Evolutionary conservation across 2,329 filamentous ascomycete species (phyloP).

Genomic region (Pseudogymnoascus sp.): DNA sequence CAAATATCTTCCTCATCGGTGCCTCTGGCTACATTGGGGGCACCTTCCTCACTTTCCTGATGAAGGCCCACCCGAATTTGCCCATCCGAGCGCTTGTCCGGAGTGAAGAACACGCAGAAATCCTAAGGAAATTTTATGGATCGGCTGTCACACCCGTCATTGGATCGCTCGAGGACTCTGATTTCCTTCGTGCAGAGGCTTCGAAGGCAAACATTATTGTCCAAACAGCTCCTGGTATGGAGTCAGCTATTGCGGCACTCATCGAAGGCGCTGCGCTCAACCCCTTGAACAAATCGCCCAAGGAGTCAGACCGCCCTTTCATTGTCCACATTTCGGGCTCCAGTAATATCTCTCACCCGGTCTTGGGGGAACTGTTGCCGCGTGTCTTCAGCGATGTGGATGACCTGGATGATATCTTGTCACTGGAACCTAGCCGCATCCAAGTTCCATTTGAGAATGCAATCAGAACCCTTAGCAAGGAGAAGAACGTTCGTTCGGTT

Average conservation of each 20-base stretch:
- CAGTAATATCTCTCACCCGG: neutral
- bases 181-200: neutral
- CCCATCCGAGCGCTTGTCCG: neutral
- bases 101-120: neutral
- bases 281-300: neutral
- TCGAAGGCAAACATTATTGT: neutral
- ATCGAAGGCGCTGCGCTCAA: neutral
- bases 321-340: neutral
- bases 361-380: neutral
- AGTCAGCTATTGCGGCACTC: neutral
- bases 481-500: neutral
- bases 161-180: neutral
- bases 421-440: neutral
- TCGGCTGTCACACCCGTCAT: neutral
- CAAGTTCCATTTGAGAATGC: neutral
- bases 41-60: neutral
- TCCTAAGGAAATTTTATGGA: neutral
- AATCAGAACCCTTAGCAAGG: neutral
- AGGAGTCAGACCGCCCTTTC: neutral
- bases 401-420: neutral
- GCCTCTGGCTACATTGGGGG: neutral
- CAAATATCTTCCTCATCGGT: neutral
- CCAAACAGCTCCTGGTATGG: neutral
- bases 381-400: neutral
- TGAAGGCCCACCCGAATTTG: neutral